Conservation (phyloP, 2,329 filamentous ascomycete genomes). For the Aspergillus sp. region DNA sequence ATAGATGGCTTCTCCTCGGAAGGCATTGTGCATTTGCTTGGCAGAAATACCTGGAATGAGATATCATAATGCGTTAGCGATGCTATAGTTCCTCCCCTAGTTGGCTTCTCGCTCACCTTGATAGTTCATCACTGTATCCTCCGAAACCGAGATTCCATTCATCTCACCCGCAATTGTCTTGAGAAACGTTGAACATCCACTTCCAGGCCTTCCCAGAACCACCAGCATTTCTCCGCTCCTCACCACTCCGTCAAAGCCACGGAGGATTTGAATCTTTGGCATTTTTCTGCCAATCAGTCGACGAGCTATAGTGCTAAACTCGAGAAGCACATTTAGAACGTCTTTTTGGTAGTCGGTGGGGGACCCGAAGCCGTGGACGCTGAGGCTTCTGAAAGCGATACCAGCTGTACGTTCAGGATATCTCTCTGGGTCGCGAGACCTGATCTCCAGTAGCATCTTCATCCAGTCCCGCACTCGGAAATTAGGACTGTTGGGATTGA, state of each 20-base stretch:
- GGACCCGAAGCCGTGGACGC: constrained; percentile 67
- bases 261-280: constrained; percentile 54
- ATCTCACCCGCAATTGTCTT: constrained; percentile 85
- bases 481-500: constrained; percentile 27
- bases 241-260: constrained; percentile 64
- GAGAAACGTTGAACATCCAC: constrained; percentile 75
- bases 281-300: constrained; percentile 20
- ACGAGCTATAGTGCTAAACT: constrained; percentile 45
- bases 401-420: constrained; percentile 53
- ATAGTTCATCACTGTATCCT: constrained; percentile 77
- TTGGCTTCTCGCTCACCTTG: constrained; percentile 64
- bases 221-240: constrained; percentile 57
- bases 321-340: constrained; percentile 61
- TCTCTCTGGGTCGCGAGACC: constrained; percentile 25
- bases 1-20: constrained; percentile 85
- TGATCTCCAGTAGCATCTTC: constrained; percentile 26
- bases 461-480: constrained; percentile 30
- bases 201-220: constrained; percentile 47
- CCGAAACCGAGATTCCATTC: constrained; percentile 75
- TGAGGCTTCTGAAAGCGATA: constrained; percentile 66
- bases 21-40: constrained; percentile 65
- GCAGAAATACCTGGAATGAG: constrained; percentile 35
- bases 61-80: constrained; percentile 6
- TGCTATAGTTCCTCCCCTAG: neutral
- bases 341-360: constrained; percentile 70